phyloP scores from a whole-genome alignment of 208 protist genomes.

The Trypanosoma caninum region DNA sequence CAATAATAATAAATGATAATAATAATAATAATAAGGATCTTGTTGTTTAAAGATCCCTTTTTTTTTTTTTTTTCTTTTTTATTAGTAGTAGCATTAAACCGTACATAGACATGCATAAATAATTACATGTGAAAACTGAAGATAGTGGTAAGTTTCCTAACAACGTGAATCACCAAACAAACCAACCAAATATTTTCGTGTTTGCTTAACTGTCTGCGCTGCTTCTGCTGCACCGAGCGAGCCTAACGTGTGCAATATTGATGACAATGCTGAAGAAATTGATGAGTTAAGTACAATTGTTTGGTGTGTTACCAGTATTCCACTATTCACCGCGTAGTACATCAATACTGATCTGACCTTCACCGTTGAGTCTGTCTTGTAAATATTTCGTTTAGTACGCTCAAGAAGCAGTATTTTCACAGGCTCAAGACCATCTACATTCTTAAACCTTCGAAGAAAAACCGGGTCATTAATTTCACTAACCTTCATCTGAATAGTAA shows the following conservation, averaged over 20 bases:
- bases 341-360: slow-evolving; percentile 86
- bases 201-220: slow-evolving; percentile 68
- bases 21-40: slow-evolving; percentile 7
- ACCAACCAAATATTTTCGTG: slow-evolving; percentile 69
- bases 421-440: slow-evolving; percentile 69
- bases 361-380: slow-evolving; percentile 76
- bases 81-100: not conserved
- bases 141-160: slow-evolving; percentile 14
- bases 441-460: slow-evolving; percentile 39
- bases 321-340: slow-evolving; percentile 85
- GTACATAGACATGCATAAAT: slow-evolving; percentile 8
- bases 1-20: slow-evolving; percentile 1
- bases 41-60: no score
- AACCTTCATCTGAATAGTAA: slow-evolving; percentile 87
- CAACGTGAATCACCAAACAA: slow-evolving; percentile 55
- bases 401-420: slow-evolving; percentile 81
- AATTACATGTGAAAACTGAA: slow-evolving; percentile 2
- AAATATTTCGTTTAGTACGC: slow-evolving; percentile 80
- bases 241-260: slow-evolving; percentile 79
- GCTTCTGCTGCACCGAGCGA: slow-evolving; percentile 70
- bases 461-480: slow-evolving; percentile 70
- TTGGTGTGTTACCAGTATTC: slow-evolving; percentile 76
- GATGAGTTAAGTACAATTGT: slow-evolving; percentile 86
- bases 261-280: slow-evolving; percentile 68
- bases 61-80: no score